phyloP scores from a whole-genome alignment of 495 filamentous ascomycete species.

The Gamarada debralockiae region DNA sequence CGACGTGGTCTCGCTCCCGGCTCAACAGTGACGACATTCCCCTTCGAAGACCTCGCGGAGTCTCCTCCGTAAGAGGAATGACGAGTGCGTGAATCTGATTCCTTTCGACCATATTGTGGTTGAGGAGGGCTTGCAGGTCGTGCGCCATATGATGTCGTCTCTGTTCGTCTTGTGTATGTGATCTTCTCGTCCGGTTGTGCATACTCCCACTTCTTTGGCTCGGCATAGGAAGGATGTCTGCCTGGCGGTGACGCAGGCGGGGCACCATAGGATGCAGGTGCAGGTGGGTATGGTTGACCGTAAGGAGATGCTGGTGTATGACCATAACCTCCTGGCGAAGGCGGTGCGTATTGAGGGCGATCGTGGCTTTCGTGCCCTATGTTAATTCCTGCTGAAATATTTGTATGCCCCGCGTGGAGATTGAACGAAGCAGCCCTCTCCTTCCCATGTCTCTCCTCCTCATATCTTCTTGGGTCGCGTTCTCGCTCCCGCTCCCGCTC shows the following conservation, averaged over 20 bases:
- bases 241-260: constrained; percentile 7
- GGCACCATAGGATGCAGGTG: background rate
- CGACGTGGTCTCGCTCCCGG: constrained; percentile 22
- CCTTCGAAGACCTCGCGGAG: constrained; percentile 37
- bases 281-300: background rate
- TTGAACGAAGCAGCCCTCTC: constrained; percentile 26
- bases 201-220: constrained; percentile 32
- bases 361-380: constrained; percentile 15
- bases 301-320: constrained; percentile 1
- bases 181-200: constrained; percentile 28
- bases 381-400: constrained; percentile 25
- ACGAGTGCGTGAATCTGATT: constrained; percentile 34
- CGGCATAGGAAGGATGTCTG: constrained; percentile 18
- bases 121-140: constrained; percentile 27
- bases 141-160: constrained; percentile 18
- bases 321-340: background rate
- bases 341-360: constrained; percentile 24
- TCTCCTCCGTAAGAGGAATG: constrained; percentile 32
- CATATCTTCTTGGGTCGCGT: constrained; percentile 4
- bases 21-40: constrained; percentile 34
- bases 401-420: constrained; percentile 16
- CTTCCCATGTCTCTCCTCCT: constrained; percentile 14
- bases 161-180: constrained; percentile 21
- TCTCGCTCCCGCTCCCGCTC: background rate
- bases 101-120: constrained; percentile 1